Percentiles rank a stretch among this genome's conserved stretches.
phyloP scores from a whole-genome alignment of 208 protist species.

The Lotmaria passim region DNA sequence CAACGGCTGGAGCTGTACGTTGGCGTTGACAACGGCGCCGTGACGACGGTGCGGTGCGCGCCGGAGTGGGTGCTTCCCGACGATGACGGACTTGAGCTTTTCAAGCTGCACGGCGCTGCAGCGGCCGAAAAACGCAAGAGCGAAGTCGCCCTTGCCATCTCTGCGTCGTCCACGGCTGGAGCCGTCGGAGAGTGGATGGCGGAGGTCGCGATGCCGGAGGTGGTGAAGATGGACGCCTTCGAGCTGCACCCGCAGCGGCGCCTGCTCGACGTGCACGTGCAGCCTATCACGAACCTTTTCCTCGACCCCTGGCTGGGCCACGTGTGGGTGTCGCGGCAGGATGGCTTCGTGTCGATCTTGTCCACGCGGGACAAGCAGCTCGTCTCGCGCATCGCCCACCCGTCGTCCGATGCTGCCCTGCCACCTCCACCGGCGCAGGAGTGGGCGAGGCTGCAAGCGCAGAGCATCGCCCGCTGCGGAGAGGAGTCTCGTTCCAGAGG shows the following conservation, averaged over 20 bases:
- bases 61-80: slow-evolving; percentile 57
- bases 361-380: slow-evolving; percentile 68
- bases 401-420: slow-evolving; percentile 57
- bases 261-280: slow-evolving; percentile 74
- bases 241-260: slow-evolving; percentile 50
- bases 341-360: slow-evolving; percentile 78
- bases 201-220: slow-evolving; percentile 37
- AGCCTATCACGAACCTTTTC: slow-evolving; percentile 74
- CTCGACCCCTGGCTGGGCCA: slow-evolving; percentile 55
- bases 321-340: slow-evolving; percentile 79
- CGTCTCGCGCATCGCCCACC: slow-evolving; percentile 72
- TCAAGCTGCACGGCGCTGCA: slow-evolving; percentile 18
- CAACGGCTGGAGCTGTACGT: slow-evolving; percentile 80
- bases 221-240: slow-evolving; percentile 44
- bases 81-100: slow-evolving; percentile 52
- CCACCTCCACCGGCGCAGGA: slow-evolving; percentile 49
- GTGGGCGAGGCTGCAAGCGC: slow-evolving; percentile 53
- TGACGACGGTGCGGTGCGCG: slow-evolving; percentile 68
- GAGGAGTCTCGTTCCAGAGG: slow-evolving; percentile 11
- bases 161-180: not conserved
- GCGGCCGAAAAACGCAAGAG: not conserved
- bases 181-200: slow-evolving; percentile 7
- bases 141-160: not conserved
- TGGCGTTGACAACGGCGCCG: slow-evolving; percentile 58
- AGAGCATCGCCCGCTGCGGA: slow-evolving; percentile 6